These are phyloP conservation scores for Penicillium sp. DNA, from an alignment of 2,329 filamentous ascomycete species.

Conservation along the genomic window DNA sequence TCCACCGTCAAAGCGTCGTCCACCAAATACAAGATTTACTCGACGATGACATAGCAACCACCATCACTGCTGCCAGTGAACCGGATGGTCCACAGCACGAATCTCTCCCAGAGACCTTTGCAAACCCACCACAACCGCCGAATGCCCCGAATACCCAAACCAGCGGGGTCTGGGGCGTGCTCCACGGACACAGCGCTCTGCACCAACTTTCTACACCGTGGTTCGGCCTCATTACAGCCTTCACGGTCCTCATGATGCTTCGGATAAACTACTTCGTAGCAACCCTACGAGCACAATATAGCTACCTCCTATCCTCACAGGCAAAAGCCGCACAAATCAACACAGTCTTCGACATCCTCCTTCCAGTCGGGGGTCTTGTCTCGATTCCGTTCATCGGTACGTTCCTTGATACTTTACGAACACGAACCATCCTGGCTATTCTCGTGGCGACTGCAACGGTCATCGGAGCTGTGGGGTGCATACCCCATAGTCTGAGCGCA, in stretches of 20 bases:
- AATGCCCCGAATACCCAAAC: slow-evolving; percentile 32
- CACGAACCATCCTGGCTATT: slow-evolving; percentile 61
- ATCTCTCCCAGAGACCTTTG: no score
- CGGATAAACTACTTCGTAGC: slow-evolving; percentile 92
- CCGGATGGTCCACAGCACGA: no score
- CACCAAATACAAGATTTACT: slow-evolving; percentile 69
- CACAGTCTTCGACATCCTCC: slow-evolving; percentile 76
- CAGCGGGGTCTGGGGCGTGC: slow-evolving; percentile 73
- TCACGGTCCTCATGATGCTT: slow-evolving; percentile 72
- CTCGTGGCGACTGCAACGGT: slow-evolving; percentile 66
- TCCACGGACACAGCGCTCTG: slow-evolving; percentile 65
- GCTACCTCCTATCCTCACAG: slow-evolving; percentile 61
- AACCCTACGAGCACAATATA: slow-evolving; percentile 75
- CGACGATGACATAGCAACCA: slow-evolving; percentile 40
- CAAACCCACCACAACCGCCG: neutral
- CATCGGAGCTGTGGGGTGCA: slow-evolving; percentile 70
- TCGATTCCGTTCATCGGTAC: slow-evolving; percentile 80
- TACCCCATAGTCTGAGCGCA: slow-evolving; percentile 61
- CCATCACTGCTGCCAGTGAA: neutral
- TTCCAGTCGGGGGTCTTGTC: slow-evolving; percentile 77
- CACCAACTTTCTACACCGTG: slow-evolving; percentile 73
- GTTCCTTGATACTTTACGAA: slow-evolving; percentile 70
- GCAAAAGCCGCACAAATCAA: slow-evolving; percentile 64
- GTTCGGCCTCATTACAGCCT: slow-evolving; percentile 82
- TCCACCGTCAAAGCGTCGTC: slow-evolving; percentile 57